Evolutionary conservation across 176 grass and related monocot species (phyloP).

Genomic region (Leersia perrieri): DNA sequence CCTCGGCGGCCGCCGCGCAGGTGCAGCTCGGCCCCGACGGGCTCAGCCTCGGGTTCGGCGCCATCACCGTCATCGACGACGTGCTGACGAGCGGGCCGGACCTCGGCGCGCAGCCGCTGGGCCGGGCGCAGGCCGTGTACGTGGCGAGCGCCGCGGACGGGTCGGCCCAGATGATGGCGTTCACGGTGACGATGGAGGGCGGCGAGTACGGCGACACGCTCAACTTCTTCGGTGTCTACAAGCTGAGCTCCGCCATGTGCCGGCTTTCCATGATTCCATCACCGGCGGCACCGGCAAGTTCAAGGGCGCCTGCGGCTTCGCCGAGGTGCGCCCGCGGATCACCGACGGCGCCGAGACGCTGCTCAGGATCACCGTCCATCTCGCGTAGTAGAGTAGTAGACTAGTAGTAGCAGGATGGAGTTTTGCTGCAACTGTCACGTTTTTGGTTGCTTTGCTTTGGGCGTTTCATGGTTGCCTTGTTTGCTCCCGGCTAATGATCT

Average conservation of each 20-base stretch:
- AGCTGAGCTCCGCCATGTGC: slow-evolving; percentile 45
- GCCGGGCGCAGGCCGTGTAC: slow-evolving; percentile 60
- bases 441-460: slow-evolving; percentile 7
- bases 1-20: slow-evolving; percentile 24
- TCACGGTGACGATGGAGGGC: slow-evolving; percentile 67
- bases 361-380: slow-evolving; percentile 56
- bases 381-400: slow-evolving; percentile 32
- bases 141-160: slow-evolving; percentile 60
- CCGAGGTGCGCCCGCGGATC: slow-evolving; percentile 56
- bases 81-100: slow-evolving; percentile 51
- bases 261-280: slow-evolving; percentile 62
- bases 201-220: slow-evolving; percentile 69
- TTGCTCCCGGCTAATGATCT: neutral
- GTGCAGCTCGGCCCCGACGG: slow-evolving; percentile 64
- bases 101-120: slow-evolving; percentile 44
- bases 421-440: neutral
- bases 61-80: slow-evolving; percentile 72
- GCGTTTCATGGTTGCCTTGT: neutral
- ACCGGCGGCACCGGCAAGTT: slow-evolving; percentile 68
- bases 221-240: slow-evolving; percentile 68
- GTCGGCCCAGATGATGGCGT: slow-evolving; percentile 64
- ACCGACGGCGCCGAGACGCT: slow-evolving; percentile 55
- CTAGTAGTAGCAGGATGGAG: no score
- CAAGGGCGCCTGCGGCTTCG: slow-evolving; percentile 59
- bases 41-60: slow-evolving; percentile 65